Conservation (phyloP, 2,329 filamentous ascomycete genomes). For the Cordyceps pruinosa region DNA sequence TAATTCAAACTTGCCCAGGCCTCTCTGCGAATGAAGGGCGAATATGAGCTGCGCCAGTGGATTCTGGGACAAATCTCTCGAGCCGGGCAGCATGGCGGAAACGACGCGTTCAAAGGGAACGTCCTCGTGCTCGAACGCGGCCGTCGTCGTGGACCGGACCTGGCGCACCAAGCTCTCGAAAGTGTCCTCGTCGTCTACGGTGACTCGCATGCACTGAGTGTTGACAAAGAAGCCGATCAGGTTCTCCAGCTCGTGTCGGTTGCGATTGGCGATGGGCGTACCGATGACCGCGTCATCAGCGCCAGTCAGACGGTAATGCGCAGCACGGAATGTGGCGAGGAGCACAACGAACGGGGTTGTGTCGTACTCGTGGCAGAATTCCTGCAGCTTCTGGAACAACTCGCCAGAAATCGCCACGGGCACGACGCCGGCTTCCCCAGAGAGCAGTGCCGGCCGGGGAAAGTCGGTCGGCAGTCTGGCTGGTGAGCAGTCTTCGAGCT, state of each 20-base stretch:
- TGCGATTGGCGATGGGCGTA: conserved; percentile 14
- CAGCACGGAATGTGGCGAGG: conserved; percentile 11
- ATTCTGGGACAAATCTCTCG: conserved; percentile 3
- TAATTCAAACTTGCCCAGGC: background rate
- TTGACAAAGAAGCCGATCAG: conserved; percentile 19
- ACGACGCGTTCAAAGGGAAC: conserved; percentile 15
- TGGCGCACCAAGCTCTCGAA: conserved; percentile 13
- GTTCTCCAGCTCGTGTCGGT: conserved; percentile 12
- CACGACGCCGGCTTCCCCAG: background rate
- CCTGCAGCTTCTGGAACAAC: conserved; percentile 7
- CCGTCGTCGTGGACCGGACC: conserved; percentile 7
- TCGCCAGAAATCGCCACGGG: background rate
- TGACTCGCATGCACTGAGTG: conserved; percentile 15
- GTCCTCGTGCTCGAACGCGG: conserved; percentile 15
- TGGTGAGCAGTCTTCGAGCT: conserved; percentile 9
- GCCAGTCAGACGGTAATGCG: conserved; percentile 16
- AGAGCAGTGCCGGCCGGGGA: background rate
- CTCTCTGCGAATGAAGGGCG: conserved; percentile 13
- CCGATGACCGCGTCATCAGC: conserved; percentile 13
- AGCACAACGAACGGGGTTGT: conserved; percentile 13
- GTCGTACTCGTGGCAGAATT: conserved; percentile 9
- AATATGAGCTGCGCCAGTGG: conserved; percentile 15
- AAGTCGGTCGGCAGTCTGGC: background rate
- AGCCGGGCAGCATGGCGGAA: background rate
- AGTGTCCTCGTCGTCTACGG: conserved; percentile 4